Base-by-base conservation (phyloP, 1,284 basidiomycete species). In the Naganishia sp. region DNA sequence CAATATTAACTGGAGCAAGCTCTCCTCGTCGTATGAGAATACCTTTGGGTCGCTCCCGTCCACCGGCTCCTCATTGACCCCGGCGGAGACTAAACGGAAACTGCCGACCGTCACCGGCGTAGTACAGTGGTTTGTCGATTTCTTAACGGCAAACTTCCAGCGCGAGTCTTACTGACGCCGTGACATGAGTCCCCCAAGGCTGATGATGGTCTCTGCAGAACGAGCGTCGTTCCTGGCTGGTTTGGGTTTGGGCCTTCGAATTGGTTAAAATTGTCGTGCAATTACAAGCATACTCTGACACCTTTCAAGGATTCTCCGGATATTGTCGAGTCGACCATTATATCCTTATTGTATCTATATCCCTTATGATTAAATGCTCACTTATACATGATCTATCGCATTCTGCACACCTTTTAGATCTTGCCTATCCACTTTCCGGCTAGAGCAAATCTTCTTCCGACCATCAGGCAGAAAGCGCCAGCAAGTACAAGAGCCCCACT, bases 91-190 rank as follows among this genome's bases (percentile, higher is more conserved):
- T 13, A 53, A 61, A 46, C 41, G 42, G 21, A 50, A 25, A 13
- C 81, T 88, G 7, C 88, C 90, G 0, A 90, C 85, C 7, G 77
- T 88, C 66, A 78, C 76, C 41, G 85, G 87, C 4, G 76, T 90
- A 45, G 92, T 88, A 84, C 84, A 79, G 53, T 87, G 88, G 85
- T 74, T 90, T 31, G 65, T 92, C 43, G 83, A 93, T 79, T 97
- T 97, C 82, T 81, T 97, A 74, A 92, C 90, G 0, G 89, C 92
- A 28, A 90, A 96, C 78, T 97, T 97, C 82, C 94, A 94, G 75
- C 90, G 79, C 79, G 68, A 76, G 78, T 76, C 23, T 4, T 7
- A 41, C n/a, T 17, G 9, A 4, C 1, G 25, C 10, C 18, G 10
- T 10, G 47, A 15, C 18, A 41, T n/a, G 39, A 28, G 5, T 17